phyloP scores from a whole-genome alignment of 2,329 filamentous ascomycete species.

The Alternaria consortialis region DNA sequence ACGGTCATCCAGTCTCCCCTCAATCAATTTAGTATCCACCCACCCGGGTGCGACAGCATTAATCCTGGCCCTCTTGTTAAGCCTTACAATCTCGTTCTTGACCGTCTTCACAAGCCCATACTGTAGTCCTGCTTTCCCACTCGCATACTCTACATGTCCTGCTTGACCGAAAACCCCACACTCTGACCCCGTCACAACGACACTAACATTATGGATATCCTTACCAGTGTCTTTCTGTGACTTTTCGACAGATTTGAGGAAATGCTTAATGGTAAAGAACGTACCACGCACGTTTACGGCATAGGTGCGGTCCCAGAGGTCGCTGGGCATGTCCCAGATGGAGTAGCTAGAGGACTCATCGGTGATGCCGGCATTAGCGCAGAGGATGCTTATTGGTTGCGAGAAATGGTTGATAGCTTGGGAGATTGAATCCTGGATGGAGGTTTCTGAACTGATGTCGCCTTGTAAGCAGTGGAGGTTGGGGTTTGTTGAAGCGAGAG shows the following conservation, averaged over 20 bases:
- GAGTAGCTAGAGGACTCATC: conserved; percentile 59
- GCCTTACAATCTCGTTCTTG: conserved; percentile 63
- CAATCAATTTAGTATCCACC: conserved; percentile 59
- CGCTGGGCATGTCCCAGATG: conserved; percentile 63
- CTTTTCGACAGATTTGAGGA: conserved; percentile 56
- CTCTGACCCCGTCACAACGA: conserved; percentile 64
- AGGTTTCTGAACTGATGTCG: conserved; percentile 59
- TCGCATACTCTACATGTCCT: conserved; percentile 61
- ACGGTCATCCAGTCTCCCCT: conserved; percentile 60
- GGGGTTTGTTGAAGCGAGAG: conserved; percentile 32
- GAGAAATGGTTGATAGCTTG: conserved; percentile 57
- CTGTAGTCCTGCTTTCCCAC: conserved; percentile 59
- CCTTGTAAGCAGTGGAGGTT: conserved; percentile 57
- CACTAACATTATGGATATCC: conserved; percentile 60
- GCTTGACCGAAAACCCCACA: conserved; percentile 62
- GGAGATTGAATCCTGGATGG: conserved; percentile 54
- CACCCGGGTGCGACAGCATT: conserved; percentile 63
- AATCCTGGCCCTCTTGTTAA: conserved; percentile 62
- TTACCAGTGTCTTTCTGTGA: conserved; percentile 49
- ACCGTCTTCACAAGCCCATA: conserved; percentile 63
- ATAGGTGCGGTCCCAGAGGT: conserved; percentile 63
- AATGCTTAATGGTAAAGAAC: conserved; percentile 66
- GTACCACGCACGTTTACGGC: conserved; percentile 61
- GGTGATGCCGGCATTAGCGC: conserved; percentile 63
- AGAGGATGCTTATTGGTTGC: conserved; percentile 60